A percentile compares a stretch with the other conserved stretches of the same genome.
phyloP scores from a whole-genome alignment of 495 filamentous ascomycete species.

The Pseudoneurospora amorphoporcata region DNA sequence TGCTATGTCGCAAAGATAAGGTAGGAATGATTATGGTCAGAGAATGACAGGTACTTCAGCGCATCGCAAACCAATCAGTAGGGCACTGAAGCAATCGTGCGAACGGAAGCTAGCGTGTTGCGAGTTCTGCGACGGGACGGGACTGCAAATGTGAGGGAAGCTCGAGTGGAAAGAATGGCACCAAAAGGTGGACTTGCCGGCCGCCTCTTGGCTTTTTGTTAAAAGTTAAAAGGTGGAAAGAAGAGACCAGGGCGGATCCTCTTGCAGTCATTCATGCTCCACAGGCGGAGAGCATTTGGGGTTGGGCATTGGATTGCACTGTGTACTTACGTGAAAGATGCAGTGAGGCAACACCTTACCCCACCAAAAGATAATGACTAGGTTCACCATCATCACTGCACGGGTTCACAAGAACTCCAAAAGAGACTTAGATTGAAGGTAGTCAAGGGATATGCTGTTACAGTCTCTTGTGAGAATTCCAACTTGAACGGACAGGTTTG shows the following conservation, averaged over 20 bases:
- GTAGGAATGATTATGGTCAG: not conserved
- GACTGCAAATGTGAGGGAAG: not conserved
- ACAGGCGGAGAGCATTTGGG: not conserved
- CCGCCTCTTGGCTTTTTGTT: not conserved
- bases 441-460: not conserved
- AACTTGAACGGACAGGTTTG: not conserved
- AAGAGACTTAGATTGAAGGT: not conserved
- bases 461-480: not conserved
- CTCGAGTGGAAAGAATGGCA: not conserved
- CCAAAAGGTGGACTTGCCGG: not conserved
- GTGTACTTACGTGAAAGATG: not conserved
- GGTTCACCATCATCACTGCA: not conserved
- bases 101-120: not conserved
- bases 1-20: not conserved
- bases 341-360: not conserved
- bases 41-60: not conserved
- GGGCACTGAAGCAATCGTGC: not conserved
- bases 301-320: not conserved
- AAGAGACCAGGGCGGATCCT: not conserved
- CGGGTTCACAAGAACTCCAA: not conserved
- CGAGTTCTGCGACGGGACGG: not conserved
- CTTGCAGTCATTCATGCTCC: not conserved
- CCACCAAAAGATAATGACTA: not conserved
- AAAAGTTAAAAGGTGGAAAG: not conserved
- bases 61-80: not conserved